A percentile compares a stretch with the other conserved stretches of the same genome.
These are phyloP conservation scores for Xylaria telfairii DNA, from an alignment of 495 filamentous ascomycete genomes.

Conservation along the genomic window DNA sequence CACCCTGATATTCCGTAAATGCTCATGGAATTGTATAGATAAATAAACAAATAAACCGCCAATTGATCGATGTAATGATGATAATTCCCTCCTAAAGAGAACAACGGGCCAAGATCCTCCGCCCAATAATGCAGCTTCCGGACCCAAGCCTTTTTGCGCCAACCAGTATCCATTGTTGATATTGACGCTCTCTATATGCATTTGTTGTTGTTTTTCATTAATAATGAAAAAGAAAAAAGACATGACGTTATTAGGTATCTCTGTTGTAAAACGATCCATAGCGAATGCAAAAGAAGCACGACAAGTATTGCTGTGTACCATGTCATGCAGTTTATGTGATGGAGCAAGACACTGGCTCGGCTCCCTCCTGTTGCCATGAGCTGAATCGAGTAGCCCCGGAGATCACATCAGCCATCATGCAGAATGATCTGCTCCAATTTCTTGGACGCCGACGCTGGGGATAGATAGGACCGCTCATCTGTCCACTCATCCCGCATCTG, in stretches of 20 bases:
- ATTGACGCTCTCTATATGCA: slow-evolving; percentile 25
- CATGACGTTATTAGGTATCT: slow-evolving; percentile 25
- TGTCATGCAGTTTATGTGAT: not conserved
- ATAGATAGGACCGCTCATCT: not conserved
- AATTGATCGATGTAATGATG: not conserved
- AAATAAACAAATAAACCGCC: not conserved
- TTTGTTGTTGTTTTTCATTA: slow-evolving; percentile 18
- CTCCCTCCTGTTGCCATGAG: not conserved
- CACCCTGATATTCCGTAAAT: slow-evolving; percentile 12
- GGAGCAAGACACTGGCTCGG: not conserved
- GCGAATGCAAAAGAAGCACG: not conserved
- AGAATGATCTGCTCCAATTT: not conserved
- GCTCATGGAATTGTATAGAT: slow-evolving; percentile 9
- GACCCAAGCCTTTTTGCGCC: slow-evolving; percentile 15
- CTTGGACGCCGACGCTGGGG: not conserved
- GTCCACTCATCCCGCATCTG: not conserved
- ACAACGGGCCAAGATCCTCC: slow-evolving; percentile 16
- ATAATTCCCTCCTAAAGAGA: not conserved
- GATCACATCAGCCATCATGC: slow-evolving; percentile 6
- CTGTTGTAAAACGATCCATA: not conserved
- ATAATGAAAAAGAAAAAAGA: not conserved
- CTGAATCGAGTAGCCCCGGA: slow-evolving; percentile 1
- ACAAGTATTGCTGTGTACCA: not conserved
- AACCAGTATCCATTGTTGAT: not conserved
- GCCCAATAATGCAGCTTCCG: slow-evolving; percentile 10